These are phyloP conservation scores for Tylopilus balloui DNA, from an alignment of 768 basidiomycete species.

Conservation along the genomic window DNA sequence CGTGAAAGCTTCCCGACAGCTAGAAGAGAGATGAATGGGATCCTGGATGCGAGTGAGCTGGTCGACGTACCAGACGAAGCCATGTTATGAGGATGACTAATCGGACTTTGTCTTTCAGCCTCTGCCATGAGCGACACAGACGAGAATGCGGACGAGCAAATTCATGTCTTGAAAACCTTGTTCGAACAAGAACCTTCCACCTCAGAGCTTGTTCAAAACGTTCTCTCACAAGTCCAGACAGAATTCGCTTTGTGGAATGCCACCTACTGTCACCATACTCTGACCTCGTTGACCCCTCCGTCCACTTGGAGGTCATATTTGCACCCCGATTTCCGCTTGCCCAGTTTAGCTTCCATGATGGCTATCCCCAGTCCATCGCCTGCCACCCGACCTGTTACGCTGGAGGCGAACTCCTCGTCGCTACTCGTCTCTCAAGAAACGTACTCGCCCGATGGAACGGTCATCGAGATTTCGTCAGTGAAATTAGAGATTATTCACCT, in stretches of 20 bases:
- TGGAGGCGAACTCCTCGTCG: neutral
- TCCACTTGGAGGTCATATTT: slow-evolving; percentile 13
- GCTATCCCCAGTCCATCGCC: neutral
- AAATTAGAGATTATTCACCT: slow-evolving; percentile 15
- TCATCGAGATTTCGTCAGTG: slow-evolving; percentile 7
- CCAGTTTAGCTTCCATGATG: neutral
- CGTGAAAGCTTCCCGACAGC: slow-evolving; percentile 81
- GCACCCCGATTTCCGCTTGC: slow-evolving; percentile 12
- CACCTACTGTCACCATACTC: slow-evolving; percentile 8
- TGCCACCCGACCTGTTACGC: neutral
- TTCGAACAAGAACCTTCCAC: neutral
- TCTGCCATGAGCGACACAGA: slow-evolving; percentile 6
- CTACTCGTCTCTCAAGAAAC: slow-evolving; percentile 7
- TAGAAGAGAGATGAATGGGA: slow-evolving; percentile 13
- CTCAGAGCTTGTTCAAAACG: slow-evolving; percentile 12
- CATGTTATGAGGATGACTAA: slow-evolving; percentile 12
- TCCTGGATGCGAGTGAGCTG: neutral
- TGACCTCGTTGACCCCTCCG: slow-evolving; percentile 16
- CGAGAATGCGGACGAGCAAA: slow-evolving; percentile 4
- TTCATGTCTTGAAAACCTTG: slow-evolving; percentile 6
- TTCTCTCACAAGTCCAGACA: slow-evolving; percentile 21
- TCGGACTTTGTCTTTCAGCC: neutral
- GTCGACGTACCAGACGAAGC: slow-evolving; percentile 28
- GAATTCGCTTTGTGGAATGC: slow-evolving; percentile 23
- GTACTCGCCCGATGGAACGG: slow-evolving; percentile 16